Percentiles rank a stretch among this genome's conserved stretches.
phyloP scores from a whole-genome alignment of 2,329 filamentous ascomycete species.

The Alternaria sp. region DNA sequence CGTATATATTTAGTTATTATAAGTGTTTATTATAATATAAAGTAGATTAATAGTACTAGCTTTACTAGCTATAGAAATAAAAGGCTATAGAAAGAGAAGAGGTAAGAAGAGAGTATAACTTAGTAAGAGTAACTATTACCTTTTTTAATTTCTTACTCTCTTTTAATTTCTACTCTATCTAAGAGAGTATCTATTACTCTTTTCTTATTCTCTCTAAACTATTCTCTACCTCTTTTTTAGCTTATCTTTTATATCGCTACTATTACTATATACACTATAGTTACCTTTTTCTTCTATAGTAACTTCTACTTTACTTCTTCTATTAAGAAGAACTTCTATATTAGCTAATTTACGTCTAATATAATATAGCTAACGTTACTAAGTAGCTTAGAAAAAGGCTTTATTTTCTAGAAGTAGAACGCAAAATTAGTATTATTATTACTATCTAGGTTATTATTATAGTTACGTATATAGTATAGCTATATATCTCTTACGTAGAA shows the following conservation, averaged over 20 bases:
- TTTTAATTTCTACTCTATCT: no score
- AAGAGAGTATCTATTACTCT: no score
- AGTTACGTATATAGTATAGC: not conserved
- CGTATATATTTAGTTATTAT: no score
- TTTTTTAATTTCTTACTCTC: no score
- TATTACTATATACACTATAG: no score
- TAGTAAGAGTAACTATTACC: no score
- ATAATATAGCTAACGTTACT: not conserved
- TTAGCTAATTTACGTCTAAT: not conserved
- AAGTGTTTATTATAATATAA: no score
- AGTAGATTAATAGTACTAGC: no score
- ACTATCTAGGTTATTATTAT: not conserved
- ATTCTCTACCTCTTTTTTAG: no score
- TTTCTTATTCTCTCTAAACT: no score
- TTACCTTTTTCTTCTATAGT: not conserved
- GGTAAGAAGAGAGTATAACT: not conserved
- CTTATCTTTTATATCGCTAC: no score
- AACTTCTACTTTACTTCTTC: not conserved
- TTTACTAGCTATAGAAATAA: not conserved
- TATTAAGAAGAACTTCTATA: not conserved
- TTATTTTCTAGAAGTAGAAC: not conserved
- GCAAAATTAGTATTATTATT: not conserved
- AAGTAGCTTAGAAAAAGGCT: not conserved
- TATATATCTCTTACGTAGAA: not conserved
- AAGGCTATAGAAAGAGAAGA: not conserved